Conservation (phyloP, 1,284 basidiomycete genomes). For the Melanopsichium pennsylvanicum region DNA sequence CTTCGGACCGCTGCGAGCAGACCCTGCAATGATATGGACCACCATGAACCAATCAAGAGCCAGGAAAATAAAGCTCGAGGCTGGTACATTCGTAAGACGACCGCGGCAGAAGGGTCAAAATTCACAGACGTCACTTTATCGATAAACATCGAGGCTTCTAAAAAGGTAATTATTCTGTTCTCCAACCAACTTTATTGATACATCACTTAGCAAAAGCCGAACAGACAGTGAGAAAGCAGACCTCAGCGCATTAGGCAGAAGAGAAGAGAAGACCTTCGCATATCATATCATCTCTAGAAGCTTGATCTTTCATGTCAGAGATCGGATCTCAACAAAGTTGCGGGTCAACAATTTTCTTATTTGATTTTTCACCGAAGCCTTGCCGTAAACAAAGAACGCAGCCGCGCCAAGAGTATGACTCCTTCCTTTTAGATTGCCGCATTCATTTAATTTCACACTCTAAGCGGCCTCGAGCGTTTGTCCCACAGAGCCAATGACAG, state of each 20-base stretch:
- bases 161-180: too few relatives aligned
- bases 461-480: too few relatives aligned
- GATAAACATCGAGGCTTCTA: conserved; percentile 14
- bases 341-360: background rate
- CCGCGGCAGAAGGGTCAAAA: too few relatives aligned
- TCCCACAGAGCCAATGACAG: too few relatives aligned
- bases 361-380: background rate
- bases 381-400: background rate
- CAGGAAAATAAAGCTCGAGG: conserved; percentile 11
- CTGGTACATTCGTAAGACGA: conserved; percentile 7
- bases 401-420: background rate
- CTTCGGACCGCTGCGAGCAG: conserved; percentile 1
- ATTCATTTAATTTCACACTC: too few relatives aligned
- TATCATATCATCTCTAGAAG: background rate
- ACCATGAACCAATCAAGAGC: conserved; percentile 18
- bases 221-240: too few relatives aligned
- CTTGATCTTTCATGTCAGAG: conserved; percentile 3
- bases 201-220: too few relatives aligned
- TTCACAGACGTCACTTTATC: conserved; percentile 15
- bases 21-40: conserved; percentile 19
- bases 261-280: conserved; percentile 1
- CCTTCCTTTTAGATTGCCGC: too few relatives aligned
- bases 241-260: too few relatives aligned
- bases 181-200: too few relatives aligned
- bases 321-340: conserved; percentile 9